Conservation (phyloP, 2,329 filamentous ascomycete species). For the Neonectria magnoliae region DNA sequence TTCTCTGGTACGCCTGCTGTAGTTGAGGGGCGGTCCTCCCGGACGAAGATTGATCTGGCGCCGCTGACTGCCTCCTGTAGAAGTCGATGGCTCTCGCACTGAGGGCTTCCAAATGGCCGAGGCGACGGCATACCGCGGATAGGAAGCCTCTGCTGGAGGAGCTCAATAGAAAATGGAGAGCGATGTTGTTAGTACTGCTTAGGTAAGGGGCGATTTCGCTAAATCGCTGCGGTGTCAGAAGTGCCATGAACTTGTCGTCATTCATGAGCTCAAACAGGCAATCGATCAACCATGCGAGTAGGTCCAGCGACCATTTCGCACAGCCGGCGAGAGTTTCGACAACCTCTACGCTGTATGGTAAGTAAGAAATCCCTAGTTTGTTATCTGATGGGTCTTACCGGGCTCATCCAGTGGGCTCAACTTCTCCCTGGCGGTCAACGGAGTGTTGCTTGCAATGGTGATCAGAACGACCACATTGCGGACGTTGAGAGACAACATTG, state of each 20-base stretch:
- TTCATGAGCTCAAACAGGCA: constrained; percentile 65
- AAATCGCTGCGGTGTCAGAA: constrained; percentile 60
- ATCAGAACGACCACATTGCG: constrained; percentile 75
- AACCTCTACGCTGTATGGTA: constrained; percentile 62
- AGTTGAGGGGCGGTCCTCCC: constrained; percentile 59
- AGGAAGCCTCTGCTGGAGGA: constrained; percentile 80
- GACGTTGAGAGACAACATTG: constrained; percentile 78
- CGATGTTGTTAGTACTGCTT: constrained; percentile 64
- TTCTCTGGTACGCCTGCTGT: constrained; percentile 64
- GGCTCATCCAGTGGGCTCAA: constrained; percentile 70
- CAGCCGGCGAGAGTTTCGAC: constrained; percentile 78
- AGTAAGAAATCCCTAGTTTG: not conserved
- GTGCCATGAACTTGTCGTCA: constrained; percentile 61
- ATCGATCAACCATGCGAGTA: constrained; percentile 72
- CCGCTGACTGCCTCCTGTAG: constrained; percentile 58
- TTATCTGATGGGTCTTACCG: constrained; percentile 42
- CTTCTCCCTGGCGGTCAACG: constrained; percentile 64
- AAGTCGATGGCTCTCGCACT: constrained; percentile 61
- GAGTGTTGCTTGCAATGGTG: constrained; percentile 69
- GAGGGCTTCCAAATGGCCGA: constrained; percentile 65
- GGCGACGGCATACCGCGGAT: constrained; percentile 72
- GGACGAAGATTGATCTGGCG: constrained; percentile 50
- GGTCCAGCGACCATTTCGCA: constrained; percentile 80
- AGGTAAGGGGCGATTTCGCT: constrained; percentile 62
- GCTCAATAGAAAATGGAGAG: constrained; percentile 73